phyloP scores from a whole-genome alignment of 75 land plant species.

The Pinus taeda region DNA sequence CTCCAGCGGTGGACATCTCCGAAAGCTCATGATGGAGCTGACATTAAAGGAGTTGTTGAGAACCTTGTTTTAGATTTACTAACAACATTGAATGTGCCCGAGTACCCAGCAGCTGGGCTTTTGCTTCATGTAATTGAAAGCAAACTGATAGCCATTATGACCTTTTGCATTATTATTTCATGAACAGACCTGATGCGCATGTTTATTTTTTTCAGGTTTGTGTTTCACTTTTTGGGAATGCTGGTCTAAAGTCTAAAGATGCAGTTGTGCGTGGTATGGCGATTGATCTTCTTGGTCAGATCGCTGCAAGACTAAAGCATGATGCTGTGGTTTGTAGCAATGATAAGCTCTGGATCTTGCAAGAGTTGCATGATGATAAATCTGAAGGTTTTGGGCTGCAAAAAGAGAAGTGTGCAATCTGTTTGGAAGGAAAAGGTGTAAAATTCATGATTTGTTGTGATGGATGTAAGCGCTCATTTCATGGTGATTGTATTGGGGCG shows the following conservation, averaged over 20 bases:
- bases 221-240: slow-evolving; percentile 81
- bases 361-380: slow-evolving; percentile 35
- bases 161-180: slow-evolving; percentile 2
- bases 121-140: slow-evolving; percentile 65
- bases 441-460: slow-evolving; percentile 57
- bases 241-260: slow-evolving; percentile 90
- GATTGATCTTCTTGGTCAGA: slow-evolving; percentile 91
- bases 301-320: slow-evolving; percentile 92
- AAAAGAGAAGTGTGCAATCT: slow-evolving; percentile 58
- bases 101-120: slow-evolving; percentile 92
- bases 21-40: slow-evolving; percentile 87
- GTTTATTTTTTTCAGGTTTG: slow-evolving; percentile 69
- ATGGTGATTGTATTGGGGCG: slow-evolving; percentile 81
- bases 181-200: slow-evolving; percentile 5
- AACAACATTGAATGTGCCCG: slow-evolving; percentile 86
- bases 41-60: slow-evolving; percentile 75
- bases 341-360: slow-evolving; percentile 78
- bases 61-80: slow-evolving; percentile 84
- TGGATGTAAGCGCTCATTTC: slow-evolving; percentile 75
- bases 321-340: slow-evolving; percentile 63
- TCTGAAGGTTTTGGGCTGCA: slow-evolving; percentile 14
- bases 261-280: slow-evolving; percentile 73
- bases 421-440: slow-evolving; percentile 47
- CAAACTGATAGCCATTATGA: neutral
- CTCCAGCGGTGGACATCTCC: slow-evolving; percentile 78